Percentiles rank a stretch among this genome's conserved stretches.
Evolutionary conservation across 2,329 filamentous ascomycete species (phyloP).

Genomic region (Bipolaris zeicola): DNA sequence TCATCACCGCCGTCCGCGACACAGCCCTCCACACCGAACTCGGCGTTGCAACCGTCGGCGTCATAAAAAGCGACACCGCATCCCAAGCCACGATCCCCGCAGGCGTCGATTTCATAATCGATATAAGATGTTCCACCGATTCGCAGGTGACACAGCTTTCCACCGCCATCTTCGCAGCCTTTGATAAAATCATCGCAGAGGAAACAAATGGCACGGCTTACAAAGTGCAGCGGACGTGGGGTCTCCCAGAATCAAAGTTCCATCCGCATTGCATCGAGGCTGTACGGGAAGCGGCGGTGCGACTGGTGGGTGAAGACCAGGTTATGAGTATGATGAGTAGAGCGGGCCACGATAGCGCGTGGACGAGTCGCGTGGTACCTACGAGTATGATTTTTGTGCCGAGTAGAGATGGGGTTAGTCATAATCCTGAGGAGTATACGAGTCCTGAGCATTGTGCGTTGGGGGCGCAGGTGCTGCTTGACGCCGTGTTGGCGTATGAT

Average conservation of each 20-base stretch:
- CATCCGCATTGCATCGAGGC: conserved; percentile 29
- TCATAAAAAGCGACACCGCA: conserved; percentile 36
- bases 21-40: conserved; percentile 24
- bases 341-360: conserved; percentile 37
- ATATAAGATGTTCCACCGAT: conserved; percentile 37
- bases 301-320: conserved; percentile 22
- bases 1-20: conserved; percentile 35
- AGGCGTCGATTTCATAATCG: conserved; percentile 36
- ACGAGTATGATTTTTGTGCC: conserved; percentile 54
- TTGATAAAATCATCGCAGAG: conserved; percentile 27
- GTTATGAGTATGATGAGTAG: conserved; percentile 37
- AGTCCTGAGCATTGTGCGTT: conserved; percentile 52
- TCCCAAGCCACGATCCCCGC: conserved; percentile 39
- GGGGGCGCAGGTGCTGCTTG: conserved; percentile 55
- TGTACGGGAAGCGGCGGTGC: conserved; percentile 26
- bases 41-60: conserved; percentile 38
- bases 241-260: conserved; percentile 34
- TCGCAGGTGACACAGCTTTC: conserved; percentile 33
- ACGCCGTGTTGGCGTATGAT: conserved; percentile 25
- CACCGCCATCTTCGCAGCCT: conserved; percentile 23
- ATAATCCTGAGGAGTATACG: conserved; percentile 53
- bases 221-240: conserved; percentile 31
- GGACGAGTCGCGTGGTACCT: conserved; percentile 35
- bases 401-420: conserved; percentile 51
- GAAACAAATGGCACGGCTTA: conserved; percentile 33